Base-by-base conservation (phyloP, 176 grass and related monocot genomes). In the Calamus simplicifolius region DNA sequence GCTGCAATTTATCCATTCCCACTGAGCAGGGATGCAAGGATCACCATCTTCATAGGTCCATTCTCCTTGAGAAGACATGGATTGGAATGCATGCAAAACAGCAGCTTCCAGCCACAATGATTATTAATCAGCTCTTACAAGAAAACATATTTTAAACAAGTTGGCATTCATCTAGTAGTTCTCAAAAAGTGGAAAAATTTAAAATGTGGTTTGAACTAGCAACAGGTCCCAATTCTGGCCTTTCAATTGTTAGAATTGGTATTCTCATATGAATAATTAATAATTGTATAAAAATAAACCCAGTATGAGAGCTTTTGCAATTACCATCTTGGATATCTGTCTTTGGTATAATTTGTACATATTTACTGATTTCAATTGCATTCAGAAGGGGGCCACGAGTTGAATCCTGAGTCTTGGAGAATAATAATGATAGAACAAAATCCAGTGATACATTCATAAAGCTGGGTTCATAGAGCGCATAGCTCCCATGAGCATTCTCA, bases 1-100 rank as follows among this genome's bases (percentile, higher is more conserved):
- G 58, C 27, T 60, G 58, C 58, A 60, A 60, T 18, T 60, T 60
- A 60, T n/a, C 58, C 58, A 60, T 30, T 60, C 58, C 58, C 58
- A 60, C n/a, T 14, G 58, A 31, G 58, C 58, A 35, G 58, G 58
- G 3, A 16, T 60, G n/a, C 58, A 60, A 60, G 58, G 58, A 60
- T 60, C 58, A 18, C 58, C 58, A 35, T 60, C 58, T 17, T 60
- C 58, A 18, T 60, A 29, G 26, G 26, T 60, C 58, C 58, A 60
- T 29, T 60, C 58, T 60, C 58, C 58, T 27, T 60, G 58, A 18
- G 58, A 29, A 29, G 28, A 27, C 58, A 35, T 35, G 27, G 58
- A 27, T 29, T 16, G 28, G 58, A 60, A 60, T n/a, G 28, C 58
- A 60, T 60, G 5, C 58, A 60, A 8, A 35, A 60, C 58, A 60